A percentile compares a stretch with the other conserved stretches of the same genome.
Conservation (phyloP, 2,329 filamentous ascomycete species). For the Fusarium sp. region DNA sequence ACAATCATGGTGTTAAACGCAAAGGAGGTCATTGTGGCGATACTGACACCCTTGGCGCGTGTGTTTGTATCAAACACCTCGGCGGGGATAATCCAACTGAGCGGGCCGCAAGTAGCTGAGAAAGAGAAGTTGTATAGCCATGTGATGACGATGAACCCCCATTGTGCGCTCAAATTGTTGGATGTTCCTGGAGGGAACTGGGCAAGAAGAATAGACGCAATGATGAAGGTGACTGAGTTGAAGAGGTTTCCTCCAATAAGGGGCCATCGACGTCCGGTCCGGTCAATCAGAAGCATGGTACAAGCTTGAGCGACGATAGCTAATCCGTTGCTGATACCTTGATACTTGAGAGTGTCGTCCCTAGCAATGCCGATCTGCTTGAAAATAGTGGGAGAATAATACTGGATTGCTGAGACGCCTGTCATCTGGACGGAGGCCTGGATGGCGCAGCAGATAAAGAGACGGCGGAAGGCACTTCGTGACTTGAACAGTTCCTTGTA, state of each 20-base stretch:
- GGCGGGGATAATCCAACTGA: constrained; percentile 70
- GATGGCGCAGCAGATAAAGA: constrained; percentile 77
- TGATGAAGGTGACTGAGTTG: constrained; percentile 78
- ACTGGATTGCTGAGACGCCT: constrained; percentile 78
- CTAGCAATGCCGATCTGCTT: constrained; percentile 74
- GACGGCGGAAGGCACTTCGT: constrained; percentile 73
- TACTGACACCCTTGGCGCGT: constrained; percentile 77
- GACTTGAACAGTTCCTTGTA: constrained; percentile 74
- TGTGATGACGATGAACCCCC: constrained; percentile 78
- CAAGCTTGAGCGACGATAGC: constrained; percentile 74
- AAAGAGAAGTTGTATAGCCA: constrained; percentile 86
- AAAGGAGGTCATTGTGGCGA: constrained; percentile 79
- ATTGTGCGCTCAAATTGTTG: constrained; percentile 61
- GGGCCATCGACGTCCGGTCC: constrained; percentile 77
- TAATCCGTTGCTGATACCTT: constrained; percentile 78
- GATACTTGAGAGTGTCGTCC: constrained; percentile 76
- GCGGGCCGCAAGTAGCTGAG: constrained; percentile 74
- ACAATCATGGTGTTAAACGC: constrained; percentile 80
- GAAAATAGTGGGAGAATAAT: constrained; percentile 76
- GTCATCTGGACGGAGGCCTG: constrained; percentile 82
- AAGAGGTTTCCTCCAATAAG: constrained; percentile 78
- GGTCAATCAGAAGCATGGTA: constrained; percentile 77
- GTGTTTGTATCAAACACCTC: constrained; percentile 83
- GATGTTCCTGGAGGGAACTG: constrained; percentile 65
- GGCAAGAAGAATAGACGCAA: constrained; percentile 65